These are phyloP conservation scores for Solanum bulbocastanum DNA, from an alignment of 257 asterid species.

Conservation along the genomic window DNA sequence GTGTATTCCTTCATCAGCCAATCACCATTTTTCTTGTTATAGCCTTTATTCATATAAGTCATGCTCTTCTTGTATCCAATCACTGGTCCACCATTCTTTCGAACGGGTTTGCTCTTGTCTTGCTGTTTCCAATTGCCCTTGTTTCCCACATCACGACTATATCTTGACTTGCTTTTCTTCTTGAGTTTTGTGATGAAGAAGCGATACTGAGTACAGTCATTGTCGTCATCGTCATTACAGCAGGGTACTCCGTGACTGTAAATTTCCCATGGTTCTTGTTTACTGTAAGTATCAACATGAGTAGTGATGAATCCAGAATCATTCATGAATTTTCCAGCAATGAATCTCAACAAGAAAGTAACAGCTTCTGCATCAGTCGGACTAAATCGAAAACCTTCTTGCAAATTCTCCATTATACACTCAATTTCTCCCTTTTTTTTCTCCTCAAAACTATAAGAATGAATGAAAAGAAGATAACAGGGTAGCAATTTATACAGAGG, in stretches of 20 bases:
- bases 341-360: neutral
- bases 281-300: neutral
- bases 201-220: neutral
- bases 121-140: neutral
- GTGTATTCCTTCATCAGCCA: neutral
- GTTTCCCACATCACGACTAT: neutral
- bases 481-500: neutral
- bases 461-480: neutral
- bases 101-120: neutral
- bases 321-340: neutral
- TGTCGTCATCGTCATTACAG: neutral
- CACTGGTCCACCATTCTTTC: neutral
- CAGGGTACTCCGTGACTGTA: neutral
- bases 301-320: neutral
- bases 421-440: neutral
- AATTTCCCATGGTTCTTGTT: neutral
- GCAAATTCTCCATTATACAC: neutral
- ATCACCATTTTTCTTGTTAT: neutral
- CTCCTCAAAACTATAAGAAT: neutral
- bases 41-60: neutral
- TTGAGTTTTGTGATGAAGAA: neutral
- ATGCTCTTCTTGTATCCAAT: neutral
- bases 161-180: neutral
- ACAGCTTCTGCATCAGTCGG: neutral
- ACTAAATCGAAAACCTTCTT: neutral